phyloP scores from a whole-genome alignment of 2,329 filamentous ascomycete genomes.

The Monosporascus sp. region DNA sequence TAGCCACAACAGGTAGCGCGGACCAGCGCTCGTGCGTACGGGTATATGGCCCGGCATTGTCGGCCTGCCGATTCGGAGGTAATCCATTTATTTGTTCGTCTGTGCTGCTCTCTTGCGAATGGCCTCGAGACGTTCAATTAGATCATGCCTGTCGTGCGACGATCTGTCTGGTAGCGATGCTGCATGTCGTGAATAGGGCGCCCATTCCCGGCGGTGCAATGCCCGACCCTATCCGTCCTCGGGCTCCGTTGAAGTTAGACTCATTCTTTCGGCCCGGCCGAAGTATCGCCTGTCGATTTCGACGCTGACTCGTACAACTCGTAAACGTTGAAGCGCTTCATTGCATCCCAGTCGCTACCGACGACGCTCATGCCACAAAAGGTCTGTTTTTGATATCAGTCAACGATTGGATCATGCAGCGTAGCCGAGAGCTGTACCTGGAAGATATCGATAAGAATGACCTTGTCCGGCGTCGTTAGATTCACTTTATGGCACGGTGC shows the following conservation, averaged over 20 bases:
- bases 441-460: slow-evolving; percentile 76
- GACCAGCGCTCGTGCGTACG: too few species aligned
- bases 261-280: slow-evolving; percentile 5
- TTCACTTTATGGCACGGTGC: slow-evolving; percentile 68
- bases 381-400: slow-evolving; percentile 41
- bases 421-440: slow-evolving; percentile 47
- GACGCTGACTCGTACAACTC: slow-evolving; percentile 55
- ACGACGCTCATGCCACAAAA: slow-evolving; percentile 77
- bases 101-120: too few species aligned
- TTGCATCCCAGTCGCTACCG: slow-evolving; percentile 63
- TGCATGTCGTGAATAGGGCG: background rate
- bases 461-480: slow-evolving; percentile 69
- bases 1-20: background rate
- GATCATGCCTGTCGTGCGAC: too few species aligned
- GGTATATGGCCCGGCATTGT: too few species aligned
- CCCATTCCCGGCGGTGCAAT: background rate
- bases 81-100: too few species aligned
- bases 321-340: slow-evolving; percentile 74
- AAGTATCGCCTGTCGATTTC: slow-evolving; percentile 15
- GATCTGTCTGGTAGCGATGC: background rate
- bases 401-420: too few species aligned
- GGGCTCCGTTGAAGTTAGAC: background rate
- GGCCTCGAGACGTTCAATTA: too few species aligned
- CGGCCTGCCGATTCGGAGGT: too few species aligned
- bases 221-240: background rate